These are phyloP conservation scores for Sporothrix mexicana DNA, from an alignment of 2,329 filamentous ascomycete genomes.

Conservation along the genomic window DNA sequence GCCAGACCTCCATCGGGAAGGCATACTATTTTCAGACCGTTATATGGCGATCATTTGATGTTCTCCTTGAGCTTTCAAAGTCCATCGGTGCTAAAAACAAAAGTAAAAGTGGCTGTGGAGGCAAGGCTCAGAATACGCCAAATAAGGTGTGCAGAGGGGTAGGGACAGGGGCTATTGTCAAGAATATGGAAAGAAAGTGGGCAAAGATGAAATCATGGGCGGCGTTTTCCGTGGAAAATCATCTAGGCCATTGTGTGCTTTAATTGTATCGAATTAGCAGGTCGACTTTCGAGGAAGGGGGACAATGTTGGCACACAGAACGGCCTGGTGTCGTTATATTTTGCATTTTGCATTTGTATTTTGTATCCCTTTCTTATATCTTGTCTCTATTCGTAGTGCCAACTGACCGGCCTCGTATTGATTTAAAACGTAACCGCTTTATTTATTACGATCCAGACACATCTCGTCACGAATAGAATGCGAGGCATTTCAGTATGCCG, in stretches of 20 bases:
- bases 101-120: constrained; percentile 1
- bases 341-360: no score
- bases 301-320: neutral
- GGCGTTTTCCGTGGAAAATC: neutral
- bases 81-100: neutral
- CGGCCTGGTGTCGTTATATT: no score
- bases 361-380: no score
- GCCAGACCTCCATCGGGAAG: neutral
- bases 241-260: neutral
- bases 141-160: neutral
- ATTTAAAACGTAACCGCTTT: neutral
- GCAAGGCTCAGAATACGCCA: neutral
- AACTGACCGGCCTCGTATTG: neutral
- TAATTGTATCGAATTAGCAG: neutral
- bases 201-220: neutral
- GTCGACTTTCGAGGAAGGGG: no score
- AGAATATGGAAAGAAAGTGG: neutral
- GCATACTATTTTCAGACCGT: neutral
- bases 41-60: neutral
- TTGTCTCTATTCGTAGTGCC: no score
- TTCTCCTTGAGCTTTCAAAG: neutral
- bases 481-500: neutral
- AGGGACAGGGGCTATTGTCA: neutral
- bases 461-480: constrained; percentile 2
- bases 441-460: neutral